Evolutionary conservation across 495 filamentous ascomycete species (phyloP), one percentile per base, ranked within the genome.

Genomic region (Hyaloscypha bicolor): DNA sequence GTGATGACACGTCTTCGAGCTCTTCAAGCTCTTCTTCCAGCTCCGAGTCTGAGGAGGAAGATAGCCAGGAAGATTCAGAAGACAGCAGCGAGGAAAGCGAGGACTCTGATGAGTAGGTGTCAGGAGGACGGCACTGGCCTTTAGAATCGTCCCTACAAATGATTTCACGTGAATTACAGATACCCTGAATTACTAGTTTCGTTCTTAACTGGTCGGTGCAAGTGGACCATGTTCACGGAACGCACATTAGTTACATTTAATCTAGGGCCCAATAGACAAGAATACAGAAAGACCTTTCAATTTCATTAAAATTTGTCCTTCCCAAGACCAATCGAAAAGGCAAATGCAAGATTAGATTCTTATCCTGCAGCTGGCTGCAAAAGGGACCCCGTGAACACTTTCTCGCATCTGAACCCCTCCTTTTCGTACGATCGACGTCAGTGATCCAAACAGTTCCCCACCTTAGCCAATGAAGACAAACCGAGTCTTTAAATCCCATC

Each of bases 11-110:
- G 0, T 67, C 67, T 12, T 68, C 68, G 5, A 66, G 59, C 42
- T 66, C 65, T 39, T 68, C 62, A 8, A 69, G 67, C 48, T 69
- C 67, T 19, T 69, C 67, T 42, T 65, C 52, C 25, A 56, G 45
- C 1, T 64, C 60, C 55, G 29, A 25, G 8, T 59, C 60, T 51
- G 68, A 70, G 9, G 53, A 53, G 9, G 61, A 55, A 29, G 53
- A 29, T 25, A 31, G 35, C 35, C 29, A 62, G 22, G 63, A 71
- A 2, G 62, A 60, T 29, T 69, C 66, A 16, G 66, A 65, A n/a
- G 63, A 63, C 9, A 63, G 62, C 22, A 66, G 58, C 56, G 63
- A 66, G 21, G 63, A 62, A 5, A 62, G 68, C 30, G 62, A 68
- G 9, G 64, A 65, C 32, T 64, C 5, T 31, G 42, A 70, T 39